Evolutionary conservation across 176 grass and related monocot genomes (phyloP).

Genomic region (Juncus inflexus): DNA sequence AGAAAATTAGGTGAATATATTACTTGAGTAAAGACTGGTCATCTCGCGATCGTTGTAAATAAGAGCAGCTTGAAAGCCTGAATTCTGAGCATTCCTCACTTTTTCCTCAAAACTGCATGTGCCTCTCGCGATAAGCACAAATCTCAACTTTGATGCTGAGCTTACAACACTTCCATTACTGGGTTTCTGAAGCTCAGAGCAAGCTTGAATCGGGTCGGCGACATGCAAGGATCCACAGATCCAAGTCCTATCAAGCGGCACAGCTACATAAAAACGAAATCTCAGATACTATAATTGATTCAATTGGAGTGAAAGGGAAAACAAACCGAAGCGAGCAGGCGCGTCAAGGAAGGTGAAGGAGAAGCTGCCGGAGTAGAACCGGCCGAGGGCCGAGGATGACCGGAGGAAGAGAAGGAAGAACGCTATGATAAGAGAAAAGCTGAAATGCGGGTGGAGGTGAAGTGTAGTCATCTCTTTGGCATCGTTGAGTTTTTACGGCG

Average conservation of each 20-base stretch:
- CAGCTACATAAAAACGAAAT: slow-evolving; percentile 30
- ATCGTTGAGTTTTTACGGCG: neutral
- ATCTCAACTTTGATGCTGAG: slow-evolving; percentile 16
- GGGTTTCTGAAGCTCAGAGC: slow-evolving; percentile 33
- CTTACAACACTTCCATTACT: slow-evolving; percentile 5
- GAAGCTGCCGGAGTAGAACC: slow-evolving; percentile 46
- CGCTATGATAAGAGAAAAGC: slow-evolving; percentile 23
- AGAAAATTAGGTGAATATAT: slow-evolving; percentile 16
- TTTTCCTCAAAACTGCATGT: slow-evolving; percentile 75
- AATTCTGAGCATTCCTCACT: slow-evolving; percentile 55
- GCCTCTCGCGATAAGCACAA: slow-evolving; percentile 65
- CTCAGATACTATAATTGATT: neutral
- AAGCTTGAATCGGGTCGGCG: slow-evolving; percentile 58
- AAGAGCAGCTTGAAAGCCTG: slow-evolving; percentile 54
- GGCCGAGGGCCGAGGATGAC: slow-evolving; percentile 56
- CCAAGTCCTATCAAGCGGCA: slow-evolving; percentile 43
- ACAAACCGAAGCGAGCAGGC: slow-evolving; percentile 66
- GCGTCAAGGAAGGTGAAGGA: slow-evolving; percentile 74
- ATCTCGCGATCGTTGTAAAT: slow-evolving; percentile 77
- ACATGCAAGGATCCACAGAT: slow-evolving; percentile 61
- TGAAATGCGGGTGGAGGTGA: neutral
- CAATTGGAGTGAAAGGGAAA: neutral
- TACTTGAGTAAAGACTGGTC: slow-evolving; percentile 75
- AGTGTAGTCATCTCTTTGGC: slow-evolving; percentile 21
- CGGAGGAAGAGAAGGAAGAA: slow-evolving; percentile 21